Base-by-base conservation (phyloP, 441 rosid species). In the Manihot esculenta region DNA sequence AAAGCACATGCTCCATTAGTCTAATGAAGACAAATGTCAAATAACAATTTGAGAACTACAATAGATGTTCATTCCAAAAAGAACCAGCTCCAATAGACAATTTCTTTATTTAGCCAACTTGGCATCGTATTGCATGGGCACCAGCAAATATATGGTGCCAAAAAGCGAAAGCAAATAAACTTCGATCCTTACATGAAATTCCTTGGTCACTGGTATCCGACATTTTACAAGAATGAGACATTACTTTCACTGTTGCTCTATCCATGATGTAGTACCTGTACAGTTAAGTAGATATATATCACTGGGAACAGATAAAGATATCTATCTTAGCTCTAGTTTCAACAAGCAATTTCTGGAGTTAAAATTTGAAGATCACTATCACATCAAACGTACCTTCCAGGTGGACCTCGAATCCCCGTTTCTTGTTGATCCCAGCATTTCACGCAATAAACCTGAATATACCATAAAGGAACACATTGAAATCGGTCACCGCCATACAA, bases 131-230 rank as follows among this genome's bases (percentile, higher is more conserved):
- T 6, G 13, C 63, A n/a, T 17, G 38, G 1, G 42, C 33, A 54
- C 20, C 10, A 9, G 21, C 2, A 33, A 57, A 38, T 59, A 57
- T 15, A 20, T 12, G 42, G 65, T 48, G 53, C 21, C 33, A 49
- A 64, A 14, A 64, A 55, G 10, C 41, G 7, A 24, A 74, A 47
- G 33, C 11, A 48, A 27, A 15, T 18, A 42, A 3, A 20, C 45
- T 38, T n/a, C 26, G 49, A 61, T 21, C 57, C 94, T 86, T 87
- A 94, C 99, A 77, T 59, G 94, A 94, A 81, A 94, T 76, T 72
- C 99, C 97, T 83, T 87, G 99, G 79, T 94, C 99, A 15, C 96
- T 94, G 77, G 89, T 94, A 76, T 94, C 97, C 5, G 94, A 88
- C 98, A 94, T 94, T 79, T 90, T 92, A 83, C 99, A 94, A 12